A percentile compares a stretch with the other conserved stretches of the same genome.
Evolutionary conservation across 2,329 filamentous ascomycete species (phyloP).

Genomic region (Claviceps arundinis): DNA sequence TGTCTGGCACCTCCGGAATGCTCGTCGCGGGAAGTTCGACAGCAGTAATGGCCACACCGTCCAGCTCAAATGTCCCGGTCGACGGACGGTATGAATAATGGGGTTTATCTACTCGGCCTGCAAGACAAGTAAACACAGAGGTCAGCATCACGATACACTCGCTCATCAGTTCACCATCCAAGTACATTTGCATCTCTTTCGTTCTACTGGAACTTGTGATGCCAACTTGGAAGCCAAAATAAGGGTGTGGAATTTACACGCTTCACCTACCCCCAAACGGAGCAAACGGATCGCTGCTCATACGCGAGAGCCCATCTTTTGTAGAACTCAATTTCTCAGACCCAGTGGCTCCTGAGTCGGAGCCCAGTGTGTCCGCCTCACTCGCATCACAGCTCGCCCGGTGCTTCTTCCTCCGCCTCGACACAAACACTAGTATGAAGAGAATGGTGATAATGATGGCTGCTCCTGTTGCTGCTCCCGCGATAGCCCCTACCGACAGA

Average conservation of each 20-base stretch:
- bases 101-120: constrained; percentile 21
- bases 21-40: constrained; percentile 20
- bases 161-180: not conserved
- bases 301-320: constrained; percentile 11
- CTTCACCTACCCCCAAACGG: constrained; percentile 29
- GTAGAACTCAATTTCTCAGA: constrained; percentile 3
- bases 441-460: constrained; percentile 15
- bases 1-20: constrained; percentile 2
- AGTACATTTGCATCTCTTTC: not conserved
- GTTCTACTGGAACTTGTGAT: too few species aligned
- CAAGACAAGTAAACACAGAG: not conserved
- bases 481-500: constrained; percentile 19
- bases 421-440: constrained; percentile 10
- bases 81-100: constrained; percentile 14
- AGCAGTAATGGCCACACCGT: constrained; percentile 18
- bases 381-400: constrained; percentile 2
- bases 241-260: not conserved
- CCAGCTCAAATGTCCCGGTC: constrained; percentile 24
- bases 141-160: not conserved
- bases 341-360: not conserved
- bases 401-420: constrained; percentile 8
- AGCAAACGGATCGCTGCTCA: constrained; percentile 24
- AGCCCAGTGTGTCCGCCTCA: constrained; percentile 5
- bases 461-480: constrained; percentile 20
- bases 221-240: too few species aligned